Conservation (phyloP, 2,329 filamentous ascomycete species). For the Byssothecium circinans region DNA sequence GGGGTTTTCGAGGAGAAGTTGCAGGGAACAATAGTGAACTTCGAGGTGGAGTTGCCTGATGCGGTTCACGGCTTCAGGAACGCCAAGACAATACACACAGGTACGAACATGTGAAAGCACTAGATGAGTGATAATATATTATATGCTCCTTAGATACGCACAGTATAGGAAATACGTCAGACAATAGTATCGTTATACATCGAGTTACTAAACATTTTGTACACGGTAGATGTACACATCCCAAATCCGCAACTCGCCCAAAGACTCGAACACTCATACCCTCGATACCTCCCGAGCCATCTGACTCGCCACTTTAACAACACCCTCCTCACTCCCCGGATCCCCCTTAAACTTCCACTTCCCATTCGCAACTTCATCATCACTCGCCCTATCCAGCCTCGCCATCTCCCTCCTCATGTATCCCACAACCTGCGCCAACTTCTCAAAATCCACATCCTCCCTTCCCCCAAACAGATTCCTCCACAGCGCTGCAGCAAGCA, state of each 20-base stretch:
- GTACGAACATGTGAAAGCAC: not conserved
- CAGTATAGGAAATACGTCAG: no score
- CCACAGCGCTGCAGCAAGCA: slow-evolving; percentile 84
- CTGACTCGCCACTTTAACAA: slow-evolving; percentile 26
- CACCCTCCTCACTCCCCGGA: slow-evolving; percentile 42
- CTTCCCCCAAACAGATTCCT: slow-evolving; percentile 84
- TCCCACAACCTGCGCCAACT: slow-evolving; percentile 63
- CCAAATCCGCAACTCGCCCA: no score
- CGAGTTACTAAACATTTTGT: no score
- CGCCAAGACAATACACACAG: slow-evolving; percentile 9
- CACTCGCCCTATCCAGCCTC: slow-evolving; percentile 56
- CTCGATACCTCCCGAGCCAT: not conserved
- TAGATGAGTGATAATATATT: no score
- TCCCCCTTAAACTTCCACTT: slow-evolving; percentile 54
- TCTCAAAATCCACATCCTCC: slow-evolving; percentile 62
- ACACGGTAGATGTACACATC: no score
- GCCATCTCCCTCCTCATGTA: slow-evolving; percentile 63
- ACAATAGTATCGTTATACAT: no score
- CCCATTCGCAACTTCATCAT: slow-evolving; percentile 54
- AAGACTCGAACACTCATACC: no score
- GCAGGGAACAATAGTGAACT: slow-evolving; percentile 1
- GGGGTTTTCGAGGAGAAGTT: not conserved
- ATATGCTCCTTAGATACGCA: no score
- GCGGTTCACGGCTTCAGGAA: not conserved
- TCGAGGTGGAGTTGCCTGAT: not conserved